Conservation (phyloP, 306 rosid species). For the Lathyrus sativus region DNA sequence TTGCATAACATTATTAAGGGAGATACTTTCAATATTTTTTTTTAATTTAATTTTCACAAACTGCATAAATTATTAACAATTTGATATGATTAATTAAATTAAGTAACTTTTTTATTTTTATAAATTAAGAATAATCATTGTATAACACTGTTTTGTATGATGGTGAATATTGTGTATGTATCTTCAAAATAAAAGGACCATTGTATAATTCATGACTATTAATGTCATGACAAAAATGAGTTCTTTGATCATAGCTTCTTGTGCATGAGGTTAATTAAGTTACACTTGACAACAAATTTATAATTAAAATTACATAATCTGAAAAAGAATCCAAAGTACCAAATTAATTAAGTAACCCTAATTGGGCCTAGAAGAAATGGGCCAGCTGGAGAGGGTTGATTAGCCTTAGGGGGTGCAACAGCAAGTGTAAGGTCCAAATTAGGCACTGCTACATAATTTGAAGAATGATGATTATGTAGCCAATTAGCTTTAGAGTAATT, state of each 20-base stretch:
- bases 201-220: background rate
- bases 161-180: background rate
- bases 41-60: too few species aligned
- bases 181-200: background rate
- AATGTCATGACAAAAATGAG: constrained; percentile 22
- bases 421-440: constrained; percentile 85
- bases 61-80: too few species aligned
- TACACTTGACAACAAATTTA: constrained; percentile 21
- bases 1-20: too few species aligned
- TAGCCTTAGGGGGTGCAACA: constrained; percentile 34
- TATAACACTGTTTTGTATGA: background rate
- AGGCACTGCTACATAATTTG: constrained; percentile 32
- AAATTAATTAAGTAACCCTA: constrained; percentile 48
- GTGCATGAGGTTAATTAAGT: constrained; percentile 31
- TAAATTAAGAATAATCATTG: background rate
- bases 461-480: constrained; percentile 21
- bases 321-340: constrained; percentile 4
- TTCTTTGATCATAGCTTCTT: constrained; percentile 31
- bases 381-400: constrained; percentile 42
- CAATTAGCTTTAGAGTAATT: constrained; percentile 33
- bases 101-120: too few species aligned
- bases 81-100: too few species aligned
- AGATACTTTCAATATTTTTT: too few species aligned
- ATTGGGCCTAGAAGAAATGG: constrained; percentile 56
- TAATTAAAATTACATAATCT: constrained; percentile 1